These are phyloP conservation scores for Saururus chinensis DNA, from an alignment of 164 flowering plant genomes.

Conservation along the genomic window DNA sequence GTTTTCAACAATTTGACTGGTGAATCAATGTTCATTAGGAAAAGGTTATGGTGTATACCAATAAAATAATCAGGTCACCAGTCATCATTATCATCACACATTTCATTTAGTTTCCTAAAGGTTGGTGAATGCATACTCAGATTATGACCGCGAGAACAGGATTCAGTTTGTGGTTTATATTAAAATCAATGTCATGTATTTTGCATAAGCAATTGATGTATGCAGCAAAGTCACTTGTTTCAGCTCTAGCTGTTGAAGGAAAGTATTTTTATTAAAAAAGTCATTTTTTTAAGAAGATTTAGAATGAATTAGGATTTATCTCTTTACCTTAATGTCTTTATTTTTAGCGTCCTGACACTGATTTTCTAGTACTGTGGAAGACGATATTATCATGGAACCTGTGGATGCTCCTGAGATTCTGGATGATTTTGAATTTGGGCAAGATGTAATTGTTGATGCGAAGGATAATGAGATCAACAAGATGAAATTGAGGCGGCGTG, in stretches of 20 bases:
- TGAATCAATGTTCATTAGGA: too few relatives aligned
- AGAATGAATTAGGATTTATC: too few relatives aligned
- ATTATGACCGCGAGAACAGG: background rate
- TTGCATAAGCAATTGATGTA: background rate
- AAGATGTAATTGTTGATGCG: conserved; percentile 79
- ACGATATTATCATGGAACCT: conserved; percentile 78
- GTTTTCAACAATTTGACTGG: too few relatives aligned
- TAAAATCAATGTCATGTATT: too few relatives aligned
- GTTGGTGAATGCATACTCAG: background rate
- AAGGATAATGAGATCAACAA: conserved; percentile 85
- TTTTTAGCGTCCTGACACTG: conserved; percentile 14
- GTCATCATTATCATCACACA: background rate
- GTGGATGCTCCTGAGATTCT: conserved; percentile 74
- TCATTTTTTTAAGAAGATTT: too few relatives aligned
- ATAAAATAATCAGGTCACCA: background rate
- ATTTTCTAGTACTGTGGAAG: conserved; percentile 75
- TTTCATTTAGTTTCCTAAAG: too few relatives aligned
- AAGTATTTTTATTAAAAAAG: too few relatives aligned
- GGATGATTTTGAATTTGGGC: conserved; percentile 91
- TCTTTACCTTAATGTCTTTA: too few relatives aligned
- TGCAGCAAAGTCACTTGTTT: background rate
- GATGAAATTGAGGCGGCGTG: conserved; percentile 73
- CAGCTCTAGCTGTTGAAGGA: too few relatives aligned
- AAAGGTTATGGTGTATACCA: background rate
- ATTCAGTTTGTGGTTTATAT: background rate